Evolutionary conservation across 1,139 yeast species (phyloP), one percentile per base, ranked within the genome.

Genomic region (Pichia kudriavzevii): DNA sequence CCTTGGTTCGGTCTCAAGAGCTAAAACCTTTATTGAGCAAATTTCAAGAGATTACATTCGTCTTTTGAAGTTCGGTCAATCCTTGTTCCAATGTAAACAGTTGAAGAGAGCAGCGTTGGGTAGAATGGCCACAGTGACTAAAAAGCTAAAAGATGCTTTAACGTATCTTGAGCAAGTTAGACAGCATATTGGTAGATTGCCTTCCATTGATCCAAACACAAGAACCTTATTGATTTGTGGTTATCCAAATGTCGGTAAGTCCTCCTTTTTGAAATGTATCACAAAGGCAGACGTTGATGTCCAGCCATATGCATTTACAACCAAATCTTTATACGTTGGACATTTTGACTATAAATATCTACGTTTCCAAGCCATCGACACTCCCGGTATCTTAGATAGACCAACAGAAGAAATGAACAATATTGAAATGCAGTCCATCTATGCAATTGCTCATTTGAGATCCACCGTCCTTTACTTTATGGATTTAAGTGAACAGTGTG

Each of bases 381-480:
- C 99, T 22, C 99, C 99, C 20, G 99, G 99, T 69, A 88, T 91
- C 55, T 69, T 91, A 59, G 99, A 91, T 63, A 80, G 97, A 63
- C 98, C 98, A 43, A 87, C 97, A 31, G 99, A 91, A 62, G 97
- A 91, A 60, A 93, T 91, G 99, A 93, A 88, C 68, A 91, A 93
- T 64, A 93, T 91, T 61, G 99, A 91, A 69, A 91, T 91, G 98
- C 99, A 91, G 67, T 81, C 95, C 38, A 88, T 91, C 56, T 91
- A 93, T 56, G 98, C 98, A 43, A 85, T 91, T 70, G 98, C 98
- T 26, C 98, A 91, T 63, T 76, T 91, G 61, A 76, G 98, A 58
- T 87, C 97, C 17, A 85, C 96, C 62, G 95, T 91, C 31, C 65
- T 93, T 54, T 91, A 93, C 66, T 91, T 91, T 56, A 91, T 91